phyloP scores from a whole-genome alignment of 352 stramenopile species.

The Pythium biforme region DNA sequence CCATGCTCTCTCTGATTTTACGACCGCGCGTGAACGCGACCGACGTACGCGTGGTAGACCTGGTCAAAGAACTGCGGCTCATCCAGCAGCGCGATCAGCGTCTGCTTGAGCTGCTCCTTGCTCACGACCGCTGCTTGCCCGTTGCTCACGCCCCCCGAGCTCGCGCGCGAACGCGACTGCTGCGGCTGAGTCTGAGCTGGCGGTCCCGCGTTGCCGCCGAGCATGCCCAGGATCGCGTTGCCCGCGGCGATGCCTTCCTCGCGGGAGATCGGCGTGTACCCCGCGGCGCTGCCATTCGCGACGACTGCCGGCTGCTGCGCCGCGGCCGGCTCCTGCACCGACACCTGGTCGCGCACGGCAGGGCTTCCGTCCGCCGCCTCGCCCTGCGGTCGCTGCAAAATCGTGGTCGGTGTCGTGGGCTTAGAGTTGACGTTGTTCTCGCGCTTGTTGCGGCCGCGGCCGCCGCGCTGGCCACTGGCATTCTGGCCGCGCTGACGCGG shows the following conservation, averaged over 20 bases:
- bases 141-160: slow-evolving; percentile 17
- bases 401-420: slow-evolving; percentile 43
- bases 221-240: slow-evolving; percentile 83
- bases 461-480: slow-evolving; percentile 22
- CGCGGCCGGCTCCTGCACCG: too few species aligned
- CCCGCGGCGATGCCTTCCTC: slow-evolving; percentile 79
- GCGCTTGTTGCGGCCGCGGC: slow-evolving; percentile 27
- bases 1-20: slow-evolving; percentile 7
- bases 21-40: slow-evolving; percentile 43
- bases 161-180: slow-evolving; percentile 18
- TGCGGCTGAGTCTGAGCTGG: not conserved
- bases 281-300: slow-evolving; percentile 5
- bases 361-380: not conserved
- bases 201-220: slow-evolving; percentile 37
- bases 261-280: slow-evolving; percentile 68
- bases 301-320: too few species aligned
- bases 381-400: slow-evolving; percentile 49
- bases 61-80: slow-evolving; percentile 86
- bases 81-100: slow-evolving; percentile 74
- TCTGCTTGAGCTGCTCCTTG: slow-evolving; percentile 88
- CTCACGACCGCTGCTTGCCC: slow-evolving; percentile 37
- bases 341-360: too few species aligned
- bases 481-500: slow-evolving; percentile 23
- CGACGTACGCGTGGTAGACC: slow-evolving; percentile 85
- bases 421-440: slow-evolving; percentile 40